phyloP scores from a whole-genome alignment of 2,329 filamentous ascomycete species.

The Nemania sp. region DNA sequence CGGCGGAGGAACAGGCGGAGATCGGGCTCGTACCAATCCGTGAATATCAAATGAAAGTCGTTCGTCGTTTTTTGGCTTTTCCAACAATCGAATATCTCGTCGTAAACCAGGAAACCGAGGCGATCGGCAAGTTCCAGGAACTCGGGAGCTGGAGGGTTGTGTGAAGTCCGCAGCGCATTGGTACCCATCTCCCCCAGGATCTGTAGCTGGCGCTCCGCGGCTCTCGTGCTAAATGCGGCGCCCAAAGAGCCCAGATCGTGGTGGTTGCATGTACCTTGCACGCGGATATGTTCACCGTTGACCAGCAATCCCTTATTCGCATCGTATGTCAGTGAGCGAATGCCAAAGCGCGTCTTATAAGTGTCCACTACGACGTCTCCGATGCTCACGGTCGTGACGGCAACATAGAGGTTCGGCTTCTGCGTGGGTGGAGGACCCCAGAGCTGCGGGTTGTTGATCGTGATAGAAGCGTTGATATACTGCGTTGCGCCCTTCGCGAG shows the following conservation, averaged over 20 bases:
- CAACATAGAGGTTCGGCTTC: slow-evolving; percentile 53
- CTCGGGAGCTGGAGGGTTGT: slow-evolving; percentile 58
- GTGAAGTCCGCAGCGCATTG: slow-evolving; percentile 56
- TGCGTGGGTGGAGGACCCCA: slow-evolving; percentile 55
- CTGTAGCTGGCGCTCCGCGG: slow-evolving; percentile 53
- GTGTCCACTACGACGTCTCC: slow-evolving; percentile 43
- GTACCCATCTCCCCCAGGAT: slow-evolving; percentile 54
- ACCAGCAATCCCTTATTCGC: slow-evolving; percentile 49
- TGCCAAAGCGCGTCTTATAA: slow-evolving; percentile 56
- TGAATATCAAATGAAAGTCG: slow-evolving; percentile 57
- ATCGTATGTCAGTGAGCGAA: slow-evolving; percentile 50
- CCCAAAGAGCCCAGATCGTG: slow-evolving; percentile 57
- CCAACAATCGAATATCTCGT: slow-evolving; percentile 61
- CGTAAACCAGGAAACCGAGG: slow-evolving; percentile 55
- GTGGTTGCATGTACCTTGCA: slow-evolving; percentile 56
- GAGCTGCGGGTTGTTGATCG: slow-evolving; percentile 46
- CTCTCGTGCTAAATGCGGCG: slow-evolving; percentile 54
- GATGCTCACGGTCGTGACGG: slow-evolving; percentile 46
- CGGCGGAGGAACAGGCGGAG: slow-evolving; percentile 56
- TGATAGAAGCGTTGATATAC: slow-evolving; percentile 42
- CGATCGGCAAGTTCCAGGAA: slow-evolving; percentile 55
- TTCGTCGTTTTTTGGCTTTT: slow-evolving; percentile 49
- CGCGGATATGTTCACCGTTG: slow-evolving; percentile 50
- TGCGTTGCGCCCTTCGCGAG: slow-evolving; percentile 42
- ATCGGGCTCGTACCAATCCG: slow-evolving; percentile 59